Percentiles rank a stretch among this genome's conserved stretches.
Conservation (phyloP, 1,284 basidiomycete genomes). For the Psilocybe mexicana region DNA sequence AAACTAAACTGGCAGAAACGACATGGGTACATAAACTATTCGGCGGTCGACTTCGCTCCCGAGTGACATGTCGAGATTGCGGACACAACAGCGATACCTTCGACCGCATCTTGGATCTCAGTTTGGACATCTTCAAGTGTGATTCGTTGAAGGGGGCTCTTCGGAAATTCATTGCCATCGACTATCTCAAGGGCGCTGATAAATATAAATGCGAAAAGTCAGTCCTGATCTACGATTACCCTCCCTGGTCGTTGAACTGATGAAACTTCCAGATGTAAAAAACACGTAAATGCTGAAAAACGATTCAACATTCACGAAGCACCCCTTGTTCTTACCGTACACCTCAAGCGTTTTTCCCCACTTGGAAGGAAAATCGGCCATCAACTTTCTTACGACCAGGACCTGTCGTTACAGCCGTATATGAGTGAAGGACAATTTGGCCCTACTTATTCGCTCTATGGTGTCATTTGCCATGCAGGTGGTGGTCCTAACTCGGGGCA, state of each 20-base stretch:
- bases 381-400: slow-evolving; percentile 77
- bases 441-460: slow-evolving; percentile 87
- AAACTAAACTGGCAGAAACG: slow-evolving; percentile 81
- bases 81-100: slow-evolving; percentile 93
- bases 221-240: slow-evolving; percentile 30
- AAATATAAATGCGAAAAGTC: slow-evolving; percentile 99
- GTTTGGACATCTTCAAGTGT: slow-evolving; percentile 79
- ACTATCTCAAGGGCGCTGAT: slow-evolving; percentile 86
- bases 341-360: slow-evolving; percentile 94
- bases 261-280: slow-evolving; percentile 71
- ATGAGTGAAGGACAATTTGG: slow-evolving; percentile 83
- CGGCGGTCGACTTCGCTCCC: slow-evolving; percentile 89
- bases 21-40: slow-evolving; percentile 96
- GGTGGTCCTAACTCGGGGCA: slow-evolving; percentile 94
- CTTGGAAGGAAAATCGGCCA: slow-evolving; percentile 86
- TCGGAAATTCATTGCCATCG: slow-evolving; percentile 80
- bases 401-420: slow-evolving; percentile 73
- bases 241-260: neutral
- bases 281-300: slow-evolving; percentile 85
- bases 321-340: slow-evolving; percentile 92
- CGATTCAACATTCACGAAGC: slow-evolving; percentile 87
- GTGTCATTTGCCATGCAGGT: slow-evolving; percentile 92
- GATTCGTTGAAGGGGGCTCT: slow-evolving; percentile 76
- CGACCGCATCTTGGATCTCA: slow-evolving; percentile 93
- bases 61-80: slow-evolving; percentile 89